Evolutionary conservation across 805 yeast genomes (phyloP).

Genomic region (Metschnikowia bowlesiae): DNA sequence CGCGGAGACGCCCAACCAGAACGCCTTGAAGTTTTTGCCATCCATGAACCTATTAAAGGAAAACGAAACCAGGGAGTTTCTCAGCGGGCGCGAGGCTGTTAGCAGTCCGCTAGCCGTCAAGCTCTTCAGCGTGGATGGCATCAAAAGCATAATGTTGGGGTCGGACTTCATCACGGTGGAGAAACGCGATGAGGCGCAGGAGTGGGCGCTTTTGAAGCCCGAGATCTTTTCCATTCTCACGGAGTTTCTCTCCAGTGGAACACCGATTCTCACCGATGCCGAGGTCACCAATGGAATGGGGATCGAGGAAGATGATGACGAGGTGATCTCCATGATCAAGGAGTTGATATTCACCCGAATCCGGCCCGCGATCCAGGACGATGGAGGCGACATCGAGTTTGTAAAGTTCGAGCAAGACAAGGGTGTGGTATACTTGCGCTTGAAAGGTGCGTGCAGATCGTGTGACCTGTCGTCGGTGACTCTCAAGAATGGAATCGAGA

Average conservation of each 20-base stretch:
- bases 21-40: constrained; percentile 81
- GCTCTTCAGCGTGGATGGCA: constrained; percentile 71
- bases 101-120: constrained; percentile 74
- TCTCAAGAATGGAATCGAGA: constrained; percentile 63
- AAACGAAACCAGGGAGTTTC: constrained; percentile 65
- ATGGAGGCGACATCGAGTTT: constrained; percentile 72
- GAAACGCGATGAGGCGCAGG: constrained; percentile 46
- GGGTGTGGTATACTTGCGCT: constrained; percentile 55
- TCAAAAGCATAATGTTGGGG: constrained; percentile 74
- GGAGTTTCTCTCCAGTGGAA: constrained; percentile 51
- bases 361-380: constrained; percentile 71
- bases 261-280: constrained; percentile 42
- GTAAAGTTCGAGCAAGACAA: constrained; percentile 49
- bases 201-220: constrained; percentile 62
- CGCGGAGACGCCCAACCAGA: constrained; percentile 78
- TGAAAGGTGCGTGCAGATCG: constrained; percentile 70
- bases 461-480: constrained; percentile 66
- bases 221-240: constrained; percentile 59
- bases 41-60: constrained; percentile 56
- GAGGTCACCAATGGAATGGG: constrained; percentile 36
- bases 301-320: constrained; percentile 60
- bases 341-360: constrained; percentile 67
- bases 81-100: constrained; percentile 70
- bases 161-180: constrained; percentile 80
- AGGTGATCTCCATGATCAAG: constrained; percentile 60